phyloP scores from a whole-genome alignment of 345 rosid species.

The Gossypium longicalyx region DNA sequence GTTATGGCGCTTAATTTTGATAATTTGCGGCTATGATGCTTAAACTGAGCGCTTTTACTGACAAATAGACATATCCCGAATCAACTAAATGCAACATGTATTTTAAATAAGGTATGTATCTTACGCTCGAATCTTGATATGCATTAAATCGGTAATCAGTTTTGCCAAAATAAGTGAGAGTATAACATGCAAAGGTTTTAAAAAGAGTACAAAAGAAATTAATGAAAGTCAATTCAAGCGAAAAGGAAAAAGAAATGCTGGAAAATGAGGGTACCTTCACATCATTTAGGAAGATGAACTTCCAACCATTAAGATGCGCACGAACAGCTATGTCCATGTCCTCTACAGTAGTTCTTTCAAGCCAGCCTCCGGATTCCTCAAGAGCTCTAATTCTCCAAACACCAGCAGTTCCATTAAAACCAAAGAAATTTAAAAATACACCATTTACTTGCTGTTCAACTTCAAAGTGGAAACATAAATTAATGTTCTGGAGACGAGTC shows the following conservation, averaged over 20 bases:
- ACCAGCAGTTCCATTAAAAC: conserved; percentile 90
- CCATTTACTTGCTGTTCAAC: conserved; percentile 85
- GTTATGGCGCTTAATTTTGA: not conserved
- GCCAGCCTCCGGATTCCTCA: conserved; percentile 91
- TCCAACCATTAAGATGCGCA: conserved; percentile 87
- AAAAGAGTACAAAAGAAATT: not conserved
- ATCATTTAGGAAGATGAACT: conserved; percentile 72
- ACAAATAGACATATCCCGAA: not conserved
- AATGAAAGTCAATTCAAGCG: not conserved
- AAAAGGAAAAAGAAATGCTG: not conserved
- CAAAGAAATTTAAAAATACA: conserved; percentile 68
- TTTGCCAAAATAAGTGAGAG: too few relatives aligned
- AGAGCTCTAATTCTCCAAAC: conserved; percentile 87
- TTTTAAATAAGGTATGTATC: not conserved
- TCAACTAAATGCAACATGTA: too few relatives aligned
- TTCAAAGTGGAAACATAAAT: conserved; percentile 77
- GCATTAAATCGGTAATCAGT: not conserved
- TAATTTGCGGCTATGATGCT: not conserved
- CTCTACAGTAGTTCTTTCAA: conserved; percentile 79
- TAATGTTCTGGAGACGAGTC: conserved; percentile 83
- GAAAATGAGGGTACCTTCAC: conserved; percentile 50
- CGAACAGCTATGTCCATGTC: conserved; percentile 93
- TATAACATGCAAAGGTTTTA: too few relatives aligned
- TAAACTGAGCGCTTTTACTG: not conserved
- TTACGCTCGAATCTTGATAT: not conserved